Conservation (phyloP, 176 grass and related monocot species). For the Alloteropsis semialata region DNA sequence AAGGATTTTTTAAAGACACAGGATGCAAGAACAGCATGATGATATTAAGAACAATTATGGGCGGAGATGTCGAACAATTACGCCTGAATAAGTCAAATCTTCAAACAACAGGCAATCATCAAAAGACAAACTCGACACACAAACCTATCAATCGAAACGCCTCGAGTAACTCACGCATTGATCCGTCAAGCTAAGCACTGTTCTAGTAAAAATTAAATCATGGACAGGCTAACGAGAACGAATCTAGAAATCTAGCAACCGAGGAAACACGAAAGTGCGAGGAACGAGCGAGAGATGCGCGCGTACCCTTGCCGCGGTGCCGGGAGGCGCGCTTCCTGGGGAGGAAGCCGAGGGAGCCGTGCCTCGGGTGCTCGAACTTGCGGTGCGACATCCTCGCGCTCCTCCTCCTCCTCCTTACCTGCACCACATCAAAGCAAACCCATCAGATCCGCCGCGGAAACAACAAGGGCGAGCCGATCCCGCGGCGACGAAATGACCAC, state of each 20-base stretch:
- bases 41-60: too few relatives aligned
- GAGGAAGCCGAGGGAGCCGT: conserved; percentile 94
- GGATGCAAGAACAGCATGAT: too few relatives aligned
- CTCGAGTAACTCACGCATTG: not conserved
- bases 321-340: conserved; percentile 85
- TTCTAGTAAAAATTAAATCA: not conserved
- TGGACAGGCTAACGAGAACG: not conserved
- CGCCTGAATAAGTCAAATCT: too few relatives aligned
- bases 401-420: conserved; percentile 55
- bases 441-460: not conserved
- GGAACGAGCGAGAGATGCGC: not conserved
- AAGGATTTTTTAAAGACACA: not conserved
- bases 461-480: not conserved
- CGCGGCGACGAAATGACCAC: not conserved
- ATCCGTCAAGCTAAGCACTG: not conserved
- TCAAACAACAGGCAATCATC: too few relatives aligned
- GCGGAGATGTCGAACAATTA: too few relatives aligned
- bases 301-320: conserved; percentile 93
- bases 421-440: not conserved
- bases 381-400: conserved; percentile 76
- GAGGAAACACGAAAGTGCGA: not conserved
- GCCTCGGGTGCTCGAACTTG: conserved; percentile 99
- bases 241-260: not conserved
- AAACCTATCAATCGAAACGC: not conserved
- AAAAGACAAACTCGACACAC: not conserved